phyloP scores from a whole-genome alignment of 2,329 filamentous ascomycete genomes.

The Colletotrichum salicis region DNA sequence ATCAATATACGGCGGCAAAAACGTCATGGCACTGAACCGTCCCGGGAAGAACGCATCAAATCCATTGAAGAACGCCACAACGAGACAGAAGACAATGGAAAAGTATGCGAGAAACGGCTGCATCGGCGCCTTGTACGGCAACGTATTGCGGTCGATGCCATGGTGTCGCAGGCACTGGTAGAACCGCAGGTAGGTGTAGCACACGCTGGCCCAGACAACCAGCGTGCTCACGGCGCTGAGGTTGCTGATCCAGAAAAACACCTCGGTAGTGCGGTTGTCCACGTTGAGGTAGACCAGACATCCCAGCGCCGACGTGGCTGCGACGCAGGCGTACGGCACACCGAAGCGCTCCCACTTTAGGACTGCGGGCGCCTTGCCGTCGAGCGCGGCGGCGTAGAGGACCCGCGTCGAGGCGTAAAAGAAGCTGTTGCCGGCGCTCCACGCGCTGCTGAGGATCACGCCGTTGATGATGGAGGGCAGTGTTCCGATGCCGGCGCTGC shows the following conservation, averaged over 20 bases:
- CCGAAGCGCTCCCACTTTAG: conserved; percentile 62
- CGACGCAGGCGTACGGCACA: conserved; percentile 29
- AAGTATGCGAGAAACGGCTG: conserved; percentile 78
- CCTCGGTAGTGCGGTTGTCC: conserved; percentile 54
- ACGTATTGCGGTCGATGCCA: conserved; percentile 69
- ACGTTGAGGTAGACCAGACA: conserved; percentile 74
- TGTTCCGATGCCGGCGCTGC: conserved; percentile 72
- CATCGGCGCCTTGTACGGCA: conserved; percentile 72
- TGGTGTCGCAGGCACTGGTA: conserved; percentile 72
- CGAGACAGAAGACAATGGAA: conserved; percentile 67
- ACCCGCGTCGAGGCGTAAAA: conserved; percentile 69
- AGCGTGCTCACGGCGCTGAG: conserved; percentile 76
- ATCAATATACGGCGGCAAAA: conserved; percentile 77
- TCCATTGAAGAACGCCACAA: conserved; percentile 78
- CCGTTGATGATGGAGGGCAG: conserved; percentile 81
- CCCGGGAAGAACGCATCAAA: conserved; percentile 77
- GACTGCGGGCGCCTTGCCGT: conserved; percentile 66
- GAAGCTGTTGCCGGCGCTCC: conserved; percentile 75
- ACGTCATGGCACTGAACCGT: conserved; percentile 56
- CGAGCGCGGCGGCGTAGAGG: conserved; percentile 68
- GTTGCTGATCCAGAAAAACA: conserved; percentile 60
- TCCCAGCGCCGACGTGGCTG: conserved; percentile 65
- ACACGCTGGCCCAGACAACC: conserved; percentile 75
- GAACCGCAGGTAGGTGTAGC: conserved; percentile 76
- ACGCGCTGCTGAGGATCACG: conserved; percentile 77